phyloP scores from a whole-genome alignment of 1,284 basidiomycete species.

The Ustilago tritici region DNA sequence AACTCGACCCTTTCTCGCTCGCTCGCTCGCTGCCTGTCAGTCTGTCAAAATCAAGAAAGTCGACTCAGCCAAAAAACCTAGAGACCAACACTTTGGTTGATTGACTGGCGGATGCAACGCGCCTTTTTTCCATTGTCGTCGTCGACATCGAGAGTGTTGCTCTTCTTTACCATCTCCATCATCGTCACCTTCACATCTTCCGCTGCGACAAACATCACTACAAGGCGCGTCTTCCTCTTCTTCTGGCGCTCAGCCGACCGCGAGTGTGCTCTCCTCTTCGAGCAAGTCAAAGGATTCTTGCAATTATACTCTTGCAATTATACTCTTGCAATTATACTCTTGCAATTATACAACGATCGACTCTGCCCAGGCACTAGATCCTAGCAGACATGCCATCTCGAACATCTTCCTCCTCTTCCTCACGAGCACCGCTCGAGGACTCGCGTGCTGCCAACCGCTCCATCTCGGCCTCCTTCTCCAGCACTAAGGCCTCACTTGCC shows the following conservation, averaged over 20 bases:
- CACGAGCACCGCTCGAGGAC: slow-evolving; percentile 40
- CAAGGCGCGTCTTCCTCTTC: neutral
- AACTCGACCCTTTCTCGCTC: neutral
- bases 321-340: neutral
- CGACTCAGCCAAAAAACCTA: neutral
- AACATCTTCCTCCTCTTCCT: slow-evolving; percentile 34
- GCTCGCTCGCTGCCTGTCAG: neutral
- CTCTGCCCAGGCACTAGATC: neutral
- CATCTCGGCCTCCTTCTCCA: slow-evolving; percentile 49
- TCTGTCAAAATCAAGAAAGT: neutral
- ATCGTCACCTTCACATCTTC: neutral
- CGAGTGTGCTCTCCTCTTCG: neutral
- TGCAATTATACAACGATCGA: neutral
- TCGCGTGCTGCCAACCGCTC: slow-evolving; percentile 47
- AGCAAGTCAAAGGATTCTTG: neutral
- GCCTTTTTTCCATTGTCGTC: neutral
- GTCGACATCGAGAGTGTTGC: neutral
- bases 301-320: neutral
- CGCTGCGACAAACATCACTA: neutral
- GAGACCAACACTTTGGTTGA: slow-evolving; percentile 1
- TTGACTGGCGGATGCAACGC: slow-evolving; percentile 2
- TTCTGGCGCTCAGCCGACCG: neutral
- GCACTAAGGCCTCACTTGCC: slow-evolving; percentile 48
- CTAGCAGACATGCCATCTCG: slow-evolving; percentile 33
- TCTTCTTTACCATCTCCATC: neutral